Base-by-base conservation (phyloP, 129 eudicot species). In the Flaveria linearis region DNA sequence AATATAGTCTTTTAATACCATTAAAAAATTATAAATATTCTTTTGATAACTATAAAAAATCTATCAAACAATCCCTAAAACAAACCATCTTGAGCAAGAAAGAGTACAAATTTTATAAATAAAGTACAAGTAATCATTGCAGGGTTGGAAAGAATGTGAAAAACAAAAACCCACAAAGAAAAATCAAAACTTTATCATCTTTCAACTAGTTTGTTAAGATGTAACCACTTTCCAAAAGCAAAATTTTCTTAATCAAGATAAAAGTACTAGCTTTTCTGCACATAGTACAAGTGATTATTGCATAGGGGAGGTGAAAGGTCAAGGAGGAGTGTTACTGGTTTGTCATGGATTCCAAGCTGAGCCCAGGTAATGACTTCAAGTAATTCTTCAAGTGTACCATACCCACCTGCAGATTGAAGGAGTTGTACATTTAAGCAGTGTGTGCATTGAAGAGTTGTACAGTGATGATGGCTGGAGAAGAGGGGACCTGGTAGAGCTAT, bases 341-440 rank as follows among this genome's bases (percentile, higher is more conserved):
- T 90, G 83, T 90, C 87, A 82, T 90, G 96, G 76, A 90, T 90
- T 58, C 96, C 96, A 18, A 90, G 88, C n/a, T 91, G 91, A 71
- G 94, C 97, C 97, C 97, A 91, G 7, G 88, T 81, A 33, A 91
- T 88, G 36, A 91, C 94, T 79, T 91, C 97, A 55, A 91, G 82
- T 39, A 91, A 69, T 76, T 91, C 97, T 60, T 91, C 94, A 39
- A 91, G 84, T 7, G 97, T 91, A 16, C 96, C 96, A 86, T 90
- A 90, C 0, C 96, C 96, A 77, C 96, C 96, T 89, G 83, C 5
- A 52, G 75, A 63, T 20, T 26, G 15, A 71, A 36, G 16, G 28
- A 64, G 41, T 64, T 73, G 72, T 76, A 72, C 68, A 18, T 4
- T 68, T 25, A 68, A 72, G 72, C 73, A 30, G 6, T 36, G n/a